These are phyloP conservation scores for Chalciporus sphaerocephalus DNA, from an alignment of 768 basidiomycete genomes.

Conservation along the genomic window DNA sequence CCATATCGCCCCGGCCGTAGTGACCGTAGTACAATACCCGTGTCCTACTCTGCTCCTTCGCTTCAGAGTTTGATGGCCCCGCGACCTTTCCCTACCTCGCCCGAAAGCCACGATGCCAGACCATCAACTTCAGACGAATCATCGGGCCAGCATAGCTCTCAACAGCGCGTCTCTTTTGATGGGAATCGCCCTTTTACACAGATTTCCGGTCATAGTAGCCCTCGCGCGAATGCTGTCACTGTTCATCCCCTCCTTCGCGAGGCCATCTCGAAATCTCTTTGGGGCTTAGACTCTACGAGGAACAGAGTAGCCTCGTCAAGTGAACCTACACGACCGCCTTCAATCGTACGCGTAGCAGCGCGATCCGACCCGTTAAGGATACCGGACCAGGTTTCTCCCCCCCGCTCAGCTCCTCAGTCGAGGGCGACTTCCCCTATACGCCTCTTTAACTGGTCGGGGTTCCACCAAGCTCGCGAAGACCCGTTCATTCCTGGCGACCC, in stretches of 20 bases:
- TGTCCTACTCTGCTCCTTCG: conserved; percentile 41
- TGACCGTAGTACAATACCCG: conserved; percentile 36
- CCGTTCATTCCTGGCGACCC: conserved; percentile 56
- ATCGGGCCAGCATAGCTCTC: conserved; percentile 41
- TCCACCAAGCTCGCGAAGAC: conserved; percentile 51
- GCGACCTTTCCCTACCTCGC: conserved; percentile 17
- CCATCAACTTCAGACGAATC: conserved; percentile 36
- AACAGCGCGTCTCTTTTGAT: conserved; percentile 53
- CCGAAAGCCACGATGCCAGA: conserved; percentile 12
- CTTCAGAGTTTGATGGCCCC: conserved; percentile 25
- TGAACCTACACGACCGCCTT: conserved; percentile 8
- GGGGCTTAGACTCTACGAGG: conserved; percentile 12
- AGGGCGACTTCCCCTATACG: conserved; percentile 55
- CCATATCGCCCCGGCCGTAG: conserved; percentile 33
- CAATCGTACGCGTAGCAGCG: conserved; percentile 9
- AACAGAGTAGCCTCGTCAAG: conserved; percentile 7
- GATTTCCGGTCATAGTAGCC: conserved; percentile 30
- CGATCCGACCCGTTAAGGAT: conserved; percentile 12
- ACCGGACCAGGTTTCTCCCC: conserved; percentile 26
- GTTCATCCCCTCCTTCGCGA: conserved; percentile 20
- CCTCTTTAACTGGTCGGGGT: conserved; percentile 49
- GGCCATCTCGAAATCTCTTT: neutral
- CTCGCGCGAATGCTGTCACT: conserved; percentile 33
- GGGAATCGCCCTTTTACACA: conserved; percentile 33
- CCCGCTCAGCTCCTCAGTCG: conserved; percentile 34